Percentiles rank a stretch among this genome's conserved stretches.
Conservation (phyloP, 257 asterid genomes). For the Solanum dulcamara region DNA sequence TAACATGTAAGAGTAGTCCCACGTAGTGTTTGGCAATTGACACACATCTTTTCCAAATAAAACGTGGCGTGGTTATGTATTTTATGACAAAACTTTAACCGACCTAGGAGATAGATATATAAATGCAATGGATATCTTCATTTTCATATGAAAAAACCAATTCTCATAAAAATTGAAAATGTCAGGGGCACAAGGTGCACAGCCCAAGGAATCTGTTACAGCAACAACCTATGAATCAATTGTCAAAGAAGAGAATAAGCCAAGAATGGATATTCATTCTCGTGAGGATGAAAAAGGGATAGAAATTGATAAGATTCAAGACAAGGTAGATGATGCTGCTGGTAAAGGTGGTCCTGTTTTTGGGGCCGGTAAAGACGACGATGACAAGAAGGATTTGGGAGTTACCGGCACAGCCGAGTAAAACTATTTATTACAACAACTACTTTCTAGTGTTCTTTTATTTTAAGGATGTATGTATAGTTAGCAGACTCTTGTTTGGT, state of each 20-base stretch:
- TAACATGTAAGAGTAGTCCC: not conserved
- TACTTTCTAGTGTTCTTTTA: too few relatives aligned
- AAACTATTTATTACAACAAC: not conserved
- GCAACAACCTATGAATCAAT: conserved; percentile 67
- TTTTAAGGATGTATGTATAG: too few relatives aligned
- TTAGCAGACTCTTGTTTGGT: too few relatives aligned
- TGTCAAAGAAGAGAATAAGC: conserved; percentile 54
- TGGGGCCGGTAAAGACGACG: conserved; percentile 60
- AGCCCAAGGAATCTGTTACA: conserved; percentile 61
- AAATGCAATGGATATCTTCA: too few relatives aligned
- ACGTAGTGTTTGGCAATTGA: not conserved
- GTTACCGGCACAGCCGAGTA: conserved; percentile 49
- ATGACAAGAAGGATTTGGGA: conserved; percentile 55
- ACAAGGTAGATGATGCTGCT: conserved; percentile 74
- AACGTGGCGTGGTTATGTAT: not conserved
- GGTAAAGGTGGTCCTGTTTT: conserved; percentile 75
- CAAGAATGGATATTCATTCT: conserved; percentile 44
- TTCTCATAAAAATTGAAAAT: not conserved
- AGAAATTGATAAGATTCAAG: conserved; percentile 49
- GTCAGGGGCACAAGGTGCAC: conserved; percentile 98
- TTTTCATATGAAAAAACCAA: not conserved
- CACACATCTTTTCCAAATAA: not conserved
- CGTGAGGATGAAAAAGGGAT: conserved; percentile 75
- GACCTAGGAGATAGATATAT: not conserved
- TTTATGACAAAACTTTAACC: not conserved